A percentile compares a stretch with the other conserved stretches of the same genome.
Conservation (phyloP, 495 filamentous ascomycete genomes). For the Terfezia claveryi region DNA sequence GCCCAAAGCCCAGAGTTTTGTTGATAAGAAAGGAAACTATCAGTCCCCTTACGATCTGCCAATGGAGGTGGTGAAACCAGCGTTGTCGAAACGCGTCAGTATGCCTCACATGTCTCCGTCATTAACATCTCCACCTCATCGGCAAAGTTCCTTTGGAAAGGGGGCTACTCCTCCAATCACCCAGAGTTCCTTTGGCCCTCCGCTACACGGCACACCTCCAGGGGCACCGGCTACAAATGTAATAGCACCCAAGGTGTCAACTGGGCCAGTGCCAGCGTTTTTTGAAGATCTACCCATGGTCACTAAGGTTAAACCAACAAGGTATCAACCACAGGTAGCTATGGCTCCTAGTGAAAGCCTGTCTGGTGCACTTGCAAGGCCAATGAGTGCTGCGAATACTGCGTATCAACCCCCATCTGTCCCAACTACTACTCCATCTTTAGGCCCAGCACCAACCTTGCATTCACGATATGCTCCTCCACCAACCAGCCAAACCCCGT, state of each 20-base stretch:
- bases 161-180: constrained; percentile 4
- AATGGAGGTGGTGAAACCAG: constrained; percentile 35
- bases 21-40: constrained; percentile 79
- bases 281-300: constrained; percentile 71
- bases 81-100: constrained; percentile 11
- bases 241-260: too few species aligned
- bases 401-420: not conserved
- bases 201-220: not conserved
- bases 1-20: constrained; percentile 56
- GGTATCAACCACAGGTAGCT: not conserved
- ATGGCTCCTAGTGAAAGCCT: not conserved
- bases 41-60: constrained; percentile 86
- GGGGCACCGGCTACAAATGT: not conserved
- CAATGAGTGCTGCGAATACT: not conserved
- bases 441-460: constrained; percentile 1
- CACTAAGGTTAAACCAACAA: constrained; percentile 31
- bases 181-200: not conserved
- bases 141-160: constrained; percentile 3
- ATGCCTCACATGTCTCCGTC: constrained; percentile 11
- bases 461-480: constrained; percentile 4
- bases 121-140: constrained; percentile 16
- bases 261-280: constrained; percentile 28
- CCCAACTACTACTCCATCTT: constrained; percentile 6
- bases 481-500: constrained; percentile 1
- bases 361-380: not conserved